phyloP scores from a whole-genome alignment of 345 rosid species.

The Arabis alpina region DNA sequence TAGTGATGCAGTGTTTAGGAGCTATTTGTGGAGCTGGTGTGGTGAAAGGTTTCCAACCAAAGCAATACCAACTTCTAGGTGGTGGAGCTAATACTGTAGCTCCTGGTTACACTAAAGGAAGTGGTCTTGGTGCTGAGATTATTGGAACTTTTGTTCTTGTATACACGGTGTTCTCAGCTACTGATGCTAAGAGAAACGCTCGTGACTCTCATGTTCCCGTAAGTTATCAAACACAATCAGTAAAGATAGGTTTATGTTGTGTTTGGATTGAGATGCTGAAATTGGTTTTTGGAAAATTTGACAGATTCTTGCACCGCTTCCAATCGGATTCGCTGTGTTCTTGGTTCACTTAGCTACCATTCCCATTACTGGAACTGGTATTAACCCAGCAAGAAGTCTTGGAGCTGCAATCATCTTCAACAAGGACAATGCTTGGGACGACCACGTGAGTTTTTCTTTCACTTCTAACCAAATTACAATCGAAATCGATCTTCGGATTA shows the following conservation, averaged over 20 bases:
- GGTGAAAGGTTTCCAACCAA: slow-evolving; percentile 52
- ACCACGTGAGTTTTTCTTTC: slow-evolving; percentile 45
- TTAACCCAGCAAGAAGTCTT: slow-evolving; percentile 61
- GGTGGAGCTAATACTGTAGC: slow-evolving; percentile 57
- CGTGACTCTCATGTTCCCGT: slow-evolving; percentile 66
- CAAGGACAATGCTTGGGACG: slow-evolving; percentile 56
- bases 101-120: slow-evolving; percentile 58
- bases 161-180: slow-evolving; percentile 55
- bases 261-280: neutral
- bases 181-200: slow-evolving; percentile 62
- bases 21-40: slow-evolving; percentile 60
- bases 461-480: neutral
- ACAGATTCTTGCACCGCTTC: slow-evolving; percentile 56
- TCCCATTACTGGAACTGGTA: slow-evolving; percentile 58
- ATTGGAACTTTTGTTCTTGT: slow-evolving; percentile 54
- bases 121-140: slow-evolving; percentile 56
- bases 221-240: slow-evolving; percentile 11
- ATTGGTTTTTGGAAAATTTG: neutral
- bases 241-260: neutral
- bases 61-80: slow-evolving; percentile 43
- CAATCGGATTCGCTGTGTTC: slow-evolving; percentile 59
- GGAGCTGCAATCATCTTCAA: slow-evolving; percentile 56
- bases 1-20: slow-evolving; percentile 54
- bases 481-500: neutral
- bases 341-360: slow-evolving; percentile 61